These are phyloP conservation scores for Extremus antarcticus DNA, from an alignment of 495 filamentous ascomycete species.

Conservation along the genomic window DNA sequence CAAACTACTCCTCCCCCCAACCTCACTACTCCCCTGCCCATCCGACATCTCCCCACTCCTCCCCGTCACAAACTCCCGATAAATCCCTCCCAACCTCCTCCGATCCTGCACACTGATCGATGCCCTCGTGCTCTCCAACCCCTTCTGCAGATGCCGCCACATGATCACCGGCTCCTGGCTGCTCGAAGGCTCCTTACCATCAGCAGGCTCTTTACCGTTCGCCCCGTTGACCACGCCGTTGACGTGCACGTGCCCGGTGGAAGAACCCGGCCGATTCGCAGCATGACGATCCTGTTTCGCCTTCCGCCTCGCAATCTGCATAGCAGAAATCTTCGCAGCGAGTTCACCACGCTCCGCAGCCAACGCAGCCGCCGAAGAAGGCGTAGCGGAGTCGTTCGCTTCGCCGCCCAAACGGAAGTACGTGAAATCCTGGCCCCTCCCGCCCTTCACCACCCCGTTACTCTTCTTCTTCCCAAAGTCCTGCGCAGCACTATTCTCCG, in stretches of 20 bases:
- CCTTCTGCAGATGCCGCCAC: slow-evolving; percentile 76
- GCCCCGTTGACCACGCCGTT: slow-evolving; percentile 8
- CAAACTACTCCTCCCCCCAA: slow-evolving; percentile 84
- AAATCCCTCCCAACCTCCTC: slow-evolving; percentile 63
- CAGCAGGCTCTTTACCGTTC: no score
- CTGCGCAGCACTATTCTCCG: slow-evolving; percentile 33
- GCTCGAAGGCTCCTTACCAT: slow-evolving; percentile 24
- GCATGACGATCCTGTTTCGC: slow-evolving; percentile 32
- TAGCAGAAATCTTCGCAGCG: slow-evolving; percentile 58
- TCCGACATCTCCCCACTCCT: slow-evolving; percentile 89
- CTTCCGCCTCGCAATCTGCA: slow-evolving; percentile 56
- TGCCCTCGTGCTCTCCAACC: slow-evolving; percentile 65
- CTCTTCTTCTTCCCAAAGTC: slow-evolving; percentile 22
- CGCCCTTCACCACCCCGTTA: slow-evolving; percentile 22
- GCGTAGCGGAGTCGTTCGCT: not conserved
- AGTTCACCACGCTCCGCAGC: slow-evolving; percentile 62
- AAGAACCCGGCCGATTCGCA: slow-evolving; percentile 2
- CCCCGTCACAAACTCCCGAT: slow-evolving; percentile 81
- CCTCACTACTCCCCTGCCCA: slow-evolving; percentile 78
- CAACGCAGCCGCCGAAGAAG: slow-evolving; percentile 5
- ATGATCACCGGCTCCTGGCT: slow-evolving; percentile 66
- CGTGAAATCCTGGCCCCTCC: slow-evolving; percentile 49
- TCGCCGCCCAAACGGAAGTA: slow-evolving; percentile 69
- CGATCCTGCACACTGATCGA: slow-evolving; percentile 71
- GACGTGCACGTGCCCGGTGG: slow-evolving; percentile 7